Evolutionary conservation across 2,329 filamentous ascomycete genomes (phyloP).

Genomic region (Colletotrichum tabaci): DNA sequence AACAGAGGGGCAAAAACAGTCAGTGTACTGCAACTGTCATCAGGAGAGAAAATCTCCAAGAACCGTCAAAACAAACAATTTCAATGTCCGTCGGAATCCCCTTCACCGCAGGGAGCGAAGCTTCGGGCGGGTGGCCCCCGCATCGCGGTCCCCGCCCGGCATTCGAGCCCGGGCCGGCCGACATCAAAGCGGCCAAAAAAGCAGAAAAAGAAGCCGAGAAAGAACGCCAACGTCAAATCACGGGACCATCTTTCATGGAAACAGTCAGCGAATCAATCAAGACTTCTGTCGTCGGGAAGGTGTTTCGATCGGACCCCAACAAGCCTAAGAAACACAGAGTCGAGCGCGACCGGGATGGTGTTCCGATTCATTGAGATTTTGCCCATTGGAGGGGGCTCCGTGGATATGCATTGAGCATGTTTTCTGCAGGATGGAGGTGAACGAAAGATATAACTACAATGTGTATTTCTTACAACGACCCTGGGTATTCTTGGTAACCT

Average conservation of each 20-base stretch:
- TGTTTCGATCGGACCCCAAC: neutral
- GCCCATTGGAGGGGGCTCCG: accelerated
- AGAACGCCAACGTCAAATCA: neutral
- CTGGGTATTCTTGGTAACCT: no score
- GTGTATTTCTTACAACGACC: no score
- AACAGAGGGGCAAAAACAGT: neutral
- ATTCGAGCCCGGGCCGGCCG: constrained; percentile 29
- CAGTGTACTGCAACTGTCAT: neutral
- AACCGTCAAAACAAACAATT: neutral
- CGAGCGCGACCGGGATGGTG: neutral
- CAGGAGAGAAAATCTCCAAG: neutral
- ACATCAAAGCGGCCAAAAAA: constrained; percentile 35
- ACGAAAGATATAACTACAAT: no score
- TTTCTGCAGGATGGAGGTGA: neutral
- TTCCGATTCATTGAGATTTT: neutral
- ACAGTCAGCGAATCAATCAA: neutral
- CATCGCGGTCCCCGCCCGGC: constrained; percentile 23
- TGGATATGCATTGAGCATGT: no score
- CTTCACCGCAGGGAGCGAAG: constrained; percentile 32
- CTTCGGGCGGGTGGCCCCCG: constrained; percentile 17
- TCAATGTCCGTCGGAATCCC: constrained; percentile 27
- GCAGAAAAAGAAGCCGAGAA: constrained; percentile 39
- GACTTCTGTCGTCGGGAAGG: neutral
- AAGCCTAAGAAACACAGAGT: constrained; percentile 17
- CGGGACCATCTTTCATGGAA: neutral